Percentiles rank a stretch among this genome's conserved stretches.
phyloP scores from a whole-genome alignment of 495 filamentous ascomycete species.

The Penicillium desertorum region DNA sequence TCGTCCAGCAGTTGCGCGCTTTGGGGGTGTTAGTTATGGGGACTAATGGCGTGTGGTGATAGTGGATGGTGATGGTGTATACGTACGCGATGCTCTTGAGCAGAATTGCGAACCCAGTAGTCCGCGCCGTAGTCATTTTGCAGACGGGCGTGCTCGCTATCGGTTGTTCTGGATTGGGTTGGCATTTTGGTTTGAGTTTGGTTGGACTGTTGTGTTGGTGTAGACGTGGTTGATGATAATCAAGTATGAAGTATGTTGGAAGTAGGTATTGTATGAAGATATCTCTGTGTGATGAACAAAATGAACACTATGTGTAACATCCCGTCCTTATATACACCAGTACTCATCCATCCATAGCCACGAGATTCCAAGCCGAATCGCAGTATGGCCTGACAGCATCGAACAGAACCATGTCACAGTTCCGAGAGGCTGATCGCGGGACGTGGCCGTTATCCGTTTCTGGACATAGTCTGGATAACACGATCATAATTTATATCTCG shows the following conservation, averaged over 20 bases:
- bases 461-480: neutral
- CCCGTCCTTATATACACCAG: conserved; percentile 4
- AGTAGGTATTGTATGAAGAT: neutral
- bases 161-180: conserved; percentile 1
- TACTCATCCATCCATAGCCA: neutral
- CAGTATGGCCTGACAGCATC: conserved; percentile 4
- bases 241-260: neutral
- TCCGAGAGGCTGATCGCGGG: neutral
- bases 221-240: conserved; percentile 2
- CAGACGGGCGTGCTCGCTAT: conserved; percentile 24
- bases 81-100: conserved; percentile 28
- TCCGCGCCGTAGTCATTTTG: conserved; percentile 46
- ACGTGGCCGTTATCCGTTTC: neutral
- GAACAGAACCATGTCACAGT: neutral
- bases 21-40: conserved; percentile 10
- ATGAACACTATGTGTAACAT: neutral
- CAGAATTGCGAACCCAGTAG: conserved; percentile 35
- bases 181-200: conserved; percentile 7
- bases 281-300: conserved; percentile 2
- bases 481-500: conserved; percentile 1
- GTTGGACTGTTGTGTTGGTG: neutral
- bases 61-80: neutral
- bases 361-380: neutral
- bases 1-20: conserved; percentile 39
- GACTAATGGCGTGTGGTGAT: neutral